phyloP scores from a whole-genome alignment of 352 stramenopile genomes.

The Phytophthora tentaculata region DNA sequence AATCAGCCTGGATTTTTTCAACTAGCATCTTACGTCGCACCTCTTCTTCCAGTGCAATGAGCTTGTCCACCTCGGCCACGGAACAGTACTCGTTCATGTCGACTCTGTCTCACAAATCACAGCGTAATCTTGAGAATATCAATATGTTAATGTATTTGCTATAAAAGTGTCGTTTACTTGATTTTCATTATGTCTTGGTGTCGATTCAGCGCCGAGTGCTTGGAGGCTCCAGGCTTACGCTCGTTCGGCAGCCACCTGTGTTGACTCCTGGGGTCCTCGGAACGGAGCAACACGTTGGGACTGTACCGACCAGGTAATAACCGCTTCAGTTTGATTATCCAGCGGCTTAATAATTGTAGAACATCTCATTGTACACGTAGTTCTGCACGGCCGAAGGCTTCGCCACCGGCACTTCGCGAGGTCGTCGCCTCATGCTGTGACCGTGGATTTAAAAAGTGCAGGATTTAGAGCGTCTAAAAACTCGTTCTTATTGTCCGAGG shows the following conservation, averaged over 20 bases:
- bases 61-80: constrained; percentile 35
- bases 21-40: constrained; percentile 15
- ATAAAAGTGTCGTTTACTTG: constrained; percentile 14
- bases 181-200: constrained; percentile 37
- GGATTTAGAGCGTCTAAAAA: constrained; percentile 1
- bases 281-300: constrained; percentile 31
- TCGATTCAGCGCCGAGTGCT: constrained; percentile 43
- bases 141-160: neutral
- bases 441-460: constrained; percentile 5
- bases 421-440: constrained; percentile 30
- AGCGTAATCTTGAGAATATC: constrained; percentile 11
- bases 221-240: constrained; percentile 53
- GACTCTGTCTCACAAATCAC: constrained; percentile 25
- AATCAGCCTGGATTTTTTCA: constrained; percentile 8
- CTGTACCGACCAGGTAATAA: constrained; percentile 3
- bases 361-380: constrained; percentile 48
- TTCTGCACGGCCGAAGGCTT: constrained; percentile 62
- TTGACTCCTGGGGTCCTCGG: constrained; percentile 20
- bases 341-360: neutral
- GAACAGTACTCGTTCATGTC: constrained; percentile 45
- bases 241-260: constrained; percentile 63
- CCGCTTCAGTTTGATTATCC: constrained; percentile 2
- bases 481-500: constrained; percentile 10
- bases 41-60: constrained; percentile 52
- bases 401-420: constrained; percentile 60